Base-by-base conservation (phyloP, 116 monocot species). In the Zostera marina region DNA sequence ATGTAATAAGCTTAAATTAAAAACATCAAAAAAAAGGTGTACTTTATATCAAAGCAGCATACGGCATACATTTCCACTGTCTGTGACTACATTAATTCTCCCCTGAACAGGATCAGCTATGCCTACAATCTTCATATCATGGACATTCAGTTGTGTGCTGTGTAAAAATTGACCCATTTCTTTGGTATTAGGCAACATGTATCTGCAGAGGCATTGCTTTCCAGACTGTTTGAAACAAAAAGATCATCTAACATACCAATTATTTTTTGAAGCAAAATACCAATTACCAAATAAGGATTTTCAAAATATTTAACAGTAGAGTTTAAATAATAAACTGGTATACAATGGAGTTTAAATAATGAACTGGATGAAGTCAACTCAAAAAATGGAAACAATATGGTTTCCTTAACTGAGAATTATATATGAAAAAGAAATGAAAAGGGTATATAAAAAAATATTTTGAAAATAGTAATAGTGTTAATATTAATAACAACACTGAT, bases 191-290 rank as follows among this genome's bases (percentile, higher is more conserved):
- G 88, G 87, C 17, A 93, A 73, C 8, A 68, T 61, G 61, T 74
- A 92, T 66, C 70, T 74, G 73, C 93, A 93, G 2, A 93, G 71
- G 42, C 88, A 81, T 42, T 79, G 81, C 44, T 75, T 78, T 55
- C 93, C 93, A 38, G 84, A 79, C 93, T 93, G 77, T 25, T 45
- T 43, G 21, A 61, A 61, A 61, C 2, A 61, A 26, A 46, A 42
- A 19, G 5, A 9, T 41, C 14, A 13, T 15, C 8, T 32, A 32
- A 32, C 32, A 32, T 32, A 32, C 32, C n/a, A n/a, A n/a, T n/a
- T n/a, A n/a, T n/a, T n/a, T n/a, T n/a, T n/a, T n/a, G n/a, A n/a
- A n/a, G n/a, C n/a, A n/a, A n/a, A n/a, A n/a, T n/a, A n/a, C n/a
- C n/a, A 24, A 38, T 55, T 55, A 23, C 9, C 25, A 25, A 56